Percentiles rank a stretch among this genome's conserved stretches.
phyloP scores from a whole-genome alignment of 192 early-diverging fungal genomes.

The Mortierella alpina region DNA sequence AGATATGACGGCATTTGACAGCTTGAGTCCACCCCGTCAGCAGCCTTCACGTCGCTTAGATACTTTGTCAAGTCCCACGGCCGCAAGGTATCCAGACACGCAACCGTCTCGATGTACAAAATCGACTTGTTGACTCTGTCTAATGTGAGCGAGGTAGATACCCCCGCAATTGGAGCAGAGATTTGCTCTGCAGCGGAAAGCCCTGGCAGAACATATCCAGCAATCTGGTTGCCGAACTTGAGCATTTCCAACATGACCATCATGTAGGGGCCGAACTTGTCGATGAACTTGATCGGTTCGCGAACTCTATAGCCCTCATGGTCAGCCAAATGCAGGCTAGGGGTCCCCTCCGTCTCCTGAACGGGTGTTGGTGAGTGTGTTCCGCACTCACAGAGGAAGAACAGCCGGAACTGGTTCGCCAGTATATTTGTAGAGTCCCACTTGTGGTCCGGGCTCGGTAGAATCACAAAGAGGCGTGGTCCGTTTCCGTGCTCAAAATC shows the following conservation, averaged over 20 bases:
- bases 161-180: neutral
- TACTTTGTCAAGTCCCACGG: conserved; percentile 8
- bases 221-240: neutral
- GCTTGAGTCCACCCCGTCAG: neutral
- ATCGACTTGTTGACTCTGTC: conserved; percentile 15
- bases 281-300: conserved; percentile 1
- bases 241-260: conserved; percentile 8
- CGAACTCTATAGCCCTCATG: neutral
- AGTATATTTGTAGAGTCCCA: conserved; percentile 1
- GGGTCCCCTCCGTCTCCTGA: neutral
- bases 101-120: neutral
- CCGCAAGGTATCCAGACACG: neutral
- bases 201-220: conserved; percentile 1
- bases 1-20: neutral
- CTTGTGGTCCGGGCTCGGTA: neutral
- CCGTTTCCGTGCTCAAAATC: conserved; percentile 3
- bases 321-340: neutral
- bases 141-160: neutral
- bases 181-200: neutral
- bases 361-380: neutral
- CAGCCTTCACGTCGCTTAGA: conserved; percentile 5
- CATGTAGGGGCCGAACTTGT: neutral
- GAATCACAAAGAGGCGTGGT: conserved; percentile 6
- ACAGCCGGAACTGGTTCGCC: neutral
- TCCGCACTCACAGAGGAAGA: conserved; percentile 6